Evolutionary conservation across 2,329 filamentous ascomycete genomes (phyloP).

Genomic region (Alternaria dauci): DNA sequence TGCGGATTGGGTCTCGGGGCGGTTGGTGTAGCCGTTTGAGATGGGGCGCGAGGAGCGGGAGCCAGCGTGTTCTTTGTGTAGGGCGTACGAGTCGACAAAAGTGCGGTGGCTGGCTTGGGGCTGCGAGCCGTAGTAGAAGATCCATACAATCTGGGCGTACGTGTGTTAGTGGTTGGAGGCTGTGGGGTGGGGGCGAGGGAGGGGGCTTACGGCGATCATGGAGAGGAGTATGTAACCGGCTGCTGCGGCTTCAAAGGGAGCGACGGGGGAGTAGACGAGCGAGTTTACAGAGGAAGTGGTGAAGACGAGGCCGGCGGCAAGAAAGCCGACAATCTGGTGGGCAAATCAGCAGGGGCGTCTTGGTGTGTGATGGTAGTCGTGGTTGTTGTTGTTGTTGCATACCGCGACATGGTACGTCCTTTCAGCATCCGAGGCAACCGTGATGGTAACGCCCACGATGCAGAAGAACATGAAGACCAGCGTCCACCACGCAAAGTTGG

Average conservation of each 20-base stretch:
- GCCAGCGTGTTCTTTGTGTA: constrained; percentile 80
- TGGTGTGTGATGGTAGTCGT: not conserved
- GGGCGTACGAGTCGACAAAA: constrained; percentile 93
- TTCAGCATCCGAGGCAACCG: constrained; percentile 83
- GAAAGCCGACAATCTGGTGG: constrained; percentile 79
- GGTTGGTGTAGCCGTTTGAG: constrained; percentile 75
- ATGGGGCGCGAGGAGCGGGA: constrained; percentile 72
- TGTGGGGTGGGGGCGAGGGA: too few relatives aligned
- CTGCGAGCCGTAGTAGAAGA: constrained; percentile 97
- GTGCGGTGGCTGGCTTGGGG: constrained; percentile 85
- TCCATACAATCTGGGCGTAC: constrained; percentile 82
- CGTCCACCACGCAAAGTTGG: constrained; percentile 92
- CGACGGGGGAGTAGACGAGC: constrained; percentile 78
- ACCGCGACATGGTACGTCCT: constrained; percentile 90
- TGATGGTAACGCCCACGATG: constrained; percentile 80
- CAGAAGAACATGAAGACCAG: constrained; percentile 85
- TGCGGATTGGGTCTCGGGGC: constrained; percentile 82
- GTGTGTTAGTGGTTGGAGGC: constrained; percentile 28
- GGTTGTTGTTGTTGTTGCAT: constrained; percentile 35
- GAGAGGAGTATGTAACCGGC: constrained; percentile 94
- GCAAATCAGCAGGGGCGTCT: constrained; percentile 27
- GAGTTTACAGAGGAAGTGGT: constrained; percentile 87
- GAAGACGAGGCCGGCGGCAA: constrained; percentile 82
- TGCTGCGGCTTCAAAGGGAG: constrained; percentile 82
- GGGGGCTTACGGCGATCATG: constrained; percentile 80